Percentiles rank a stretch among this genome's conserved stretches.
These are phyloP conservation scores for Schoenoplectus tabernaemontani DNA, from an alignment of 202 grass and related monocot species.

Conservation along the genomic window DNA sequence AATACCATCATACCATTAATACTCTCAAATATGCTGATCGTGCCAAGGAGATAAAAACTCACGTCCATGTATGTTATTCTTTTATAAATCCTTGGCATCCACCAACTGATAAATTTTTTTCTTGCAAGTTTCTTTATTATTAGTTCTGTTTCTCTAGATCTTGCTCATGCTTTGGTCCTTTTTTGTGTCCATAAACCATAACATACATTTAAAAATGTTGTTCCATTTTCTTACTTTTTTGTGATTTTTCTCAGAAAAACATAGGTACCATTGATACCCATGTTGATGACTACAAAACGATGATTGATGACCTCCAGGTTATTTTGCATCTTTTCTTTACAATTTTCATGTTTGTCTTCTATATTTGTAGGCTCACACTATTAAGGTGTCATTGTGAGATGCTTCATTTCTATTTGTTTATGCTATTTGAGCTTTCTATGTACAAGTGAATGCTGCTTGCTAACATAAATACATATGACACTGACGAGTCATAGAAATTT, in stretches of 20 bases:
- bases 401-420: not conserved
- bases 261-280: constrained; percentile 70
- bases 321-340: not conserved
- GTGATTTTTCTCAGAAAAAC: constrained; percentile 56
- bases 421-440: not conserved
- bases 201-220: constrained; percentile 17
- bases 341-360: not conserved
- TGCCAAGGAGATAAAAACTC: constrained; percentile 99
- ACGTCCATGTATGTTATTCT: constrained; percentile 62
- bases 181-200: not conserved
- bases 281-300: constrained; percentile 81
- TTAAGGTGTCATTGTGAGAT: not conserved
- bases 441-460: not conserved
- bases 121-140: not conserved
- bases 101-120: not conserved
- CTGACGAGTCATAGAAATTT: not conserved
- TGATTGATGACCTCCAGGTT: constrained; percentile 99
- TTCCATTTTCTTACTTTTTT: not conserved
- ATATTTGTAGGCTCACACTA: not conserved
- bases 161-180: not conserved
- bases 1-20: constrained; percentile 96
- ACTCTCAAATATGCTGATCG: constrained; percentile 98
- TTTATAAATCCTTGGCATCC: not conserved
- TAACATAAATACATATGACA: not conserved
- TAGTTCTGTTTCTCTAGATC: not conserved